Percentiles rank a stretch among this genome's conserved stretches.
These are phyloP conservation scores for Cercospora sp. DNA, from an alignment of 2,329 filamentous ascomycete species.

Conservation along the genomic window DNA sequence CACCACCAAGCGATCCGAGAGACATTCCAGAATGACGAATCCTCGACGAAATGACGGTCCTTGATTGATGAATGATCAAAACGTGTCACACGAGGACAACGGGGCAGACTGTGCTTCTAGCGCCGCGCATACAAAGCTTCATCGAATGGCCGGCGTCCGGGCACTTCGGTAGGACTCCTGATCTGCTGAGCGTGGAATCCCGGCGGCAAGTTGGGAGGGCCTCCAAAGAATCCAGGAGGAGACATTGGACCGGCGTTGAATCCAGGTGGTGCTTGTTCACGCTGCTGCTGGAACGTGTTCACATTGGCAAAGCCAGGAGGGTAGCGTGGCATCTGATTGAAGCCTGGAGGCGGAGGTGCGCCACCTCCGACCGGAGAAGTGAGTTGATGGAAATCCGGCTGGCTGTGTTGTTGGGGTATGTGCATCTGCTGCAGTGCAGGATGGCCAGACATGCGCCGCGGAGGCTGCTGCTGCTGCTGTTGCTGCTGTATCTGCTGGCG, in stretches of 20 bases:
- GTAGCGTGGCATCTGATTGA: constrained; percentile 37
- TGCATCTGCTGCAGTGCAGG: constrained; percentile 34
- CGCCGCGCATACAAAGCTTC: constrained; percentile 6
- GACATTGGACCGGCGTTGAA: constrained; percentile 11
- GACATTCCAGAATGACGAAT: neutral
- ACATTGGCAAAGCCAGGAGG: constrained; percentile 37
- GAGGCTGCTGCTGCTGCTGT: constrained; percentile 19
- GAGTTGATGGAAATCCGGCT: constrained; percentile 30
- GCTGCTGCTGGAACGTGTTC: constrained; percentile 33
- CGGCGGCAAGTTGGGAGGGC: constrained; percentile 7
- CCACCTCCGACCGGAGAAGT: constrained; percentile 16
- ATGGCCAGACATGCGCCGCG: constrained; percentile 32
- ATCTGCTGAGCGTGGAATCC: constrained; percentile 11
- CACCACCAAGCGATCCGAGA: neutral
- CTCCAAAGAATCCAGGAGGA: constrained; percentile 14
- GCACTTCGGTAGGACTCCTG: constrained; percentile 10
- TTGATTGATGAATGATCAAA: neutral
- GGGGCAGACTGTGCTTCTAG: constrained; percentile 3
- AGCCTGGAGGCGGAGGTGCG: constrained; percentile 34
- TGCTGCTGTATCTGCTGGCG: constrained; percentile 14
- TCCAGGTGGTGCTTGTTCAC: constrained; percentile 8
- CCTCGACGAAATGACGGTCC: neutral
- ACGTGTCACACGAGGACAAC: neutral
- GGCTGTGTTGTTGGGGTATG: constrained; percentile 29
- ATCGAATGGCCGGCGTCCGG: constrained; percentile 7